Evolutionary conservation across 2,329 filamentous ascomycete species (phyloP).

Genomic region (Scytalidium lignicola): DNA sequence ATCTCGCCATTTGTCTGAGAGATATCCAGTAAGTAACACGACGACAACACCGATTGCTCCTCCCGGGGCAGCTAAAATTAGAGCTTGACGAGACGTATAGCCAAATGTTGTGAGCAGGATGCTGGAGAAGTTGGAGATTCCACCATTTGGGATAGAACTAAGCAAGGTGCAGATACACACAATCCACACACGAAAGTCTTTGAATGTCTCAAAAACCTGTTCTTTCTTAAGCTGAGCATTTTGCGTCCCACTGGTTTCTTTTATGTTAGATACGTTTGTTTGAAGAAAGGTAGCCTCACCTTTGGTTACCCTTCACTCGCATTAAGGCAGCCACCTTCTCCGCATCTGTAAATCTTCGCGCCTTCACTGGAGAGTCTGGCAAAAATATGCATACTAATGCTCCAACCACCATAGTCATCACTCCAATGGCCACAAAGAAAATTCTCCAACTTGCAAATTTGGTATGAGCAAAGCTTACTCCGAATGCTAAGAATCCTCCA

Average conservation of each 20-base stretch:
- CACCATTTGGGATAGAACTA: conserved; percentile 48
- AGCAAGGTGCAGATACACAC: conserved; percentile 42
- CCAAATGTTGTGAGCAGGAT: conserved; percentile 21
- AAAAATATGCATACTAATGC: conserved; percentile 24
- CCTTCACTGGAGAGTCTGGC: conserved; percentile 42
- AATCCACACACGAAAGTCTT: conserved; percentile 8
- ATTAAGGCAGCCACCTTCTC: conserved; percentile 31
- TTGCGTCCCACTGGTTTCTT: conserved; percentile 44
- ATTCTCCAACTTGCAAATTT: conserved; percentile 8
- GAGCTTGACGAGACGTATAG: conserved; percentile 20
- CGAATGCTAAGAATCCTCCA: conserved; percentile 10
- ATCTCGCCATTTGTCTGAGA: conserved; percentile 11
- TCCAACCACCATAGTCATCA: conserved; percentile 1
- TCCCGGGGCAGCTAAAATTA: conserved; percentile 7
- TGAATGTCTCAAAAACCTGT: conserved; percentile 44
- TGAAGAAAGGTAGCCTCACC: background rate
- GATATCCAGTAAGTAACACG: conserved; percentile 8
- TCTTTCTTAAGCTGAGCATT: conserved; percentile 42
- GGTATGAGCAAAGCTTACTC: conserved; percentile 4
- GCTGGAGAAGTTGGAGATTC: conserved; percentile 45
- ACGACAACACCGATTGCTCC: conserved; percentile 9
- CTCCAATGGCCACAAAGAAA: conserved; percentile 9
- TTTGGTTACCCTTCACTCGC: background rate
- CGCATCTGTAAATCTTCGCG: conserved; percentile 30
- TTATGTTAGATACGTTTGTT: background rate